Percentiles rank a stretch among this genome's conserved stretches.
phyloP scores from a whole-genome alignment of 441 rosid genomes.

The Populus trichocarpa region DNA sequence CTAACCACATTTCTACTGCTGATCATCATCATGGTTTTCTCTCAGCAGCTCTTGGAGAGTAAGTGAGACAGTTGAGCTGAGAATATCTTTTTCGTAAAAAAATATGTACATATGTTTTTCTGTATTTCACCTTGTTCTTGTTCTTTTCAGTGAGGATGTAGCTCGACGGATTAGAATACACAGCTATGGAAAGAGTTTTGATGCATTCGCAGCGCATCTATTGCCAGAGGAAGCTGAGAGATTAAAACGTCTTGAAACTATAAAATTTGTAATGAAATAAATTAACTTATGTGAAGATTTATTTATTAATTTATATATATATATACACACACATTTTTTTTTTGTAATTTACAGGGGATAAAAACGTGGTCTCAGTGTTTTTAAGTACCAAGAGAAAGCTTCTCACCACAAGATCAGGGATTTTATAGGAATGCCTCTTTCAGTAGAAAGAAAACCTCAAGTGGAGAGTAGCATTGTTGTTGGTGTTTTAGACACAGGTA shows the following conservation, averaged over 20 bases:
- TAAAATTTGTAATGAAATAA: background rate
- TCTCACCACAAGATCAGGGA: conserved; percentile 1
- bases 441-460: background rate
- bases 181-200: background rate
- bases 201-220: background rate
- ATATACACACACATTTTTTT: background rate
- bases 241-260: background rate
- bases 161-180: background rate
- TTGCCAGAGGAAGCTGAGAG: background rate
- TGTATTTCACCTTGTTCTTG: no score
- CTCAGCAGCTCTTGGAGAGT: background rate
- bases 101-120: no score
- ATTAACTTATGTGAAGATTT: background rate
- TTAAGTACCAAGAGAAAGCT: background rate
- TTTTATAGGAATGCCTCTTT: background rate
- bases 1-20: background rate
- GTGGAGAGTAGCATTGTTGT: background rate
- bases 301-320: background rate
- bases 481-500: background rate
- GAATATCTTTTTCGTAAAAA: no score
- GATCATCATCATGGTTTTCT: background rate
- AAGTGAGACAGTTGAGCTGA: background rate
- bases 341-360: background rate
- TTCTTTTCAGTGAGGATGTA: background rate
- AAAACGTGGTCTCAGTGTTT: background rate